These are phyloP conservation scores for Backusella tarrabulga DNA, from an alignment of 192 early-diverging fungal species.

Conservation along the genomic window DNA sequence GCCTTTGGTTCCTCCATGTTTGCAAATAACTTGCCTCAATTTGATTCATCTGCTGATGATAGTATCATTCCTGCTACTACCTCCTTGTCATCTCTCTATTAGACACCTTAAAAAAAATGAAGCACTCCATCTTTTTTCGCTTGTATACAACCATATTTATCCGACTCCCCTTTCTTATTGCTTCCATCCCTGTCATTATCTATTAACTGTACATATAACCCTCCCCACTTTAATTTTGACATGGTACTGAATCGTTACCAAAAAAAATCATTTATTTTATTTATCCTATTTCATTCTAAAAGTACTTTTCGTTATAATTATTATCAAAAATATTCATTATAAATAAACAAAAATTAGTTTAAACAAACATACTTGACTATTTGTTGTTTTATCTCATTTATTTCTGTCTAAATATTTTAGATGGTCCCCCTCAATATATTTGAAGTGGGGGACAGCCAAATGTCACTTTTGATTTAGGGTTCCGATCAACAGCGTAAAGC, in stretches of 20 bases:
- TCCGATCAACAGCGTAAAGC: background rate
- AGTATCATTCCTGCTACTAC: background rate
- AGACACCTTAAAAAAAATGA: background rate
- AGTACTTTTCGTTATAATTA: background rate
- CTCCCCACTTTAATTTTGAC: background rate
- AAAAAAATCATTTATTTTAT: background rate
- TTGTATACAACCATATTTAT: background rate
- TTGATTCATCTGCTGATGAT: background rate
- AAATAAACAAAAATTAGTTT: constrained; percentile 1
- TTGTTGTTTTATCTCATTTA: background rate
- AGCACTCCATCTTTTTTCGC: background rate
- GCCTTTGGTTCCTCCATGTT: constrained; percentile 29
- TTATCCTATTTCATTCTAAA: background rate
- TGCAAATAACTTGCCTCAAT: background rate
- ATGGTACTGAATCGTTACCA: background rate
- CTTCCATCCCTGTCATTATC: background rate
- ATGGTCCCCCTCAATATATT: background rate
- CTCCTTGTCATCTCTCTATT: background rate
- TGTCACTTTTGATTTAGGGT: background rate
- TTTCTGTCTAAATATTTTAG: background rate
- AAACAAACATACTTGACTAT: background rate
- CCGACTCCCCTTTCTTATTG: background rate
- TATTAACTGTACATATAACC: background rate
- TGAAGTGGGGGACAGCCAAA: background rate
- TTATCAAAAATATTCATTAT: background rate